A percentile compares a stretch with the other conserved stretches of the same genome.
phyloP scores from a whole-genome alignment of 192 early-diverging fungal species.

The Haplosporangium gracile region DNA sequence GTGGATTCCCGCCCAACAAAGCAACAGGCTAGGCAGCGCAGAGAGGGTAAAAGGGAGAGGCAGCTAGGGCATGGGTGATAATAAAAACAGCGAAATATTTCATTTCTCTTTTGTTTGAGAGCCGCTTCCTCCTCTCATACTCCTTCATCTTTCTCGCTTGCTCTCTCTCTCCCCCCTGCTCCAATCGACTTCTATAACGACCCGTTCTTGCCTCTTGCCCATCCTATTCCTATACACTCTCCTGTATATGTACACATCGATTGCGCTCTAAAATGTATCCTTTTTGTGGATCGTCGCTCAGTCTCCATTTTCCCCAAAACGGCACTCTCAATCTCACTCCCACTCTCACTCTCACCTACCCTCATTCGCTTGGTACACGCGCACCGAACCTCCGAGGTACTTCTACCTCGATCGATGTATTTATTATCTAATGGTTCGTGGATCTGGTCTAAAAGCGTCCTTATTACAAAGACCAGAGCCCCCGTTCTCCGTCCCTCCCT shows the following conservation, averaged over 20 bases:
- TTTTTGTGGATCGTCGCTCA: not conserved
- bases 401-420: not conserved
- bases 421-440: not conserved
- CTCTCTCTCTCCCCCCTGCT: not conserved
- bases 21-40: not conserved
- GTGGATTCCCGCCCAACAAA: conserved; percentile 5
- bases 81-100: conserved; percentile 1
- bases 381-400: not conserved
- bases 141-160: too few species aligned
- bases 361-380: not conserved
- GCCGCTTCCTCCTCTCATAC: not conserved
- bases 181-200: not conserved
- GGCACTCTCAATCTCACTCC: not conserved
- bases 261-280: not conserved
- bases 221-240: not conserved
- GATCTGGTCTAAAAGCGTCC: not conserved
- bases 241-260: not conserved
- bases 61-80: not conserved
- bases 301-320: not conserved
- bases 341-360: not conserved
- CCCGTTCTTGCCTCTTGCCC: not conserved
- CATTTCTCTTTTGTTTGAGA: conserved; percentile 5
- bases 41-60: not conserved
- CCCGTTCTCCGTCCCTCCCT: not conserved
- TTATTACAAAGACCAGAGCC: conserved; percentile 2